phyloP scores from a whole-genome alignment of 257 asterid genomes.

The Solanum pinnatisectum region DNA sequence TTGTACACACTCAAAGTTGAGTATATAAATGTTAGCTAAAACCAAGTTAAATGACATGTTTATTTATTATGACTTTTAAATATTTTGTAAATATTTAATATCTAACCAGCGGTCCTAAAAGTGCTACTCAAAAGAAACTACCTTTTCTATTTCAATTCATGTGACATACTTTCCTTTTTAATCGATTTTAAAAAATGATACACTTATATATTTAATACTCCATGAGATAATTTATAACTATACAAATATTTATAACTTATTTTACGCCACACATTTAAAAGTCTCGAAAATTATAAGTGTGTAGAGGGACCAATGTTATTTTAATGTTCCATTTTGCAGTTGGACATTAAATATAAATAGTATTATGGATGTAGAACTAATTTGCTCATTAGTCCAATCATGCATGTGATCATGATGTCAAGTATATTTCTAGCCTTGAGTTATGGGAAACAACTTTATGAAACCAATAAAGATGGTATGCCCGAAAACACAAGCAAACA shows the following conservation, averaged over 20 bases:
- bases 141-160: no score
- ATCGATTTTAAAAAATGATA: no score
- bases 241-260: no score
- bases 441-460: not conserved
- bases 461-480: not conserved
- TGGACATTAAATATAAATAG: not conserved
- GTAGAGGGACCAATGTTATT: not conserved
- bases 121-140: not conserved
- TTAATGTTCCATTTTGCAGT: not conserved
- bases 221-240: not conserved
- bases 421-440: not conserved
- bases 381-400: not conserved
- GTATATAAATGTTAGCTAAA: no score
- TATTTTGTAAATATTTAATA: not conserved
- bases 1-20: not conserved
- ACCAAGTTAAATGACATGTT: no score
- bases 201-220: no score
- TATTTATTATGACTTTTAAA: not conserved
- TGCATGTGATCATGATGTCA: not conserved
- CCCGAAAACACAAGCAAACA: not conserved
- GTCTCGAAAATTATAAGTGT: not conserved
- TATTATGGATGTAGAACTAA: not conserved
- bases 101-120: not conserved
- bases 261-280: fast-evolving
- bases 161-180: no score